Evolutionary conservation across 139 green algal genomes (phyloP).

Genomic region (Coelastrella sp.): DNA sequence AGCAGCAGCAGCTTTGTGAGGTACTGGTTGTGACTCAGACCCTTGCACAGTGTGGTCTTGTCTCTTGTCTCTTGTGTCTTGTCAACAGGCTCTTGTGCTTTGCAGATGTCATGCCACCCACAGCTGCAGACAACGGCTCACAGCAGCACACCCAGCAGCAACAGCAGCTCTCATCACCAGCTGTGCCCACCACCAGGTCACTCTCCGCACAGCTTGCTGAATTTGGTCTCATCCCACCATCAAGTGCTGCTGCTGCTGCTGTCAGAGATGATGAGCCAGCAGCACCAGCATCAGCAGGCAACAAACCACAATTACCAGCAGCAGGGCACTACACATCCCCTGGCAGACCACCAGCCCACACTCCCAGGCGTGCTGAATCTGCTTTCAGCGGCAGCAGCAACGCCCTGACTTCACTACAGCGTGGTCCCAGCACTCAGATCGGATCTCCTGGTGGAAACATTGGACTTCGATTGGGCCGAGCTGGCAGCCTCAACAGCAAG

Average conservation of each 20-base stretch:
- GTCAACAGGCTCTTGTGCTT: background rate
- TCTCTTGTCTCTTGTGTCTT: no score
- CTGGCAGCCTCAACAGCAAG: conserved; percentile 68
- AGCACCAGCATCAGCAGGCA: background rate
- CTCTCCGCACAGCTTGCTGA: conserved; percentile 22
- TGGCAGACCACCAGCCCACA: background rate
- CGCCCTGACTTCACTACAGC: background rate
- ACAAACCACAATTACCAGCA: background rate
- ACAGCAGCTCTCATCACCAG: background rate
- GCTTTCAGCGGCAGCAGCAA: background rate
- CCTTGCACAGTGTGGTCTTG: background rate
- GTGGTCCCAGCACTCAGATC: background rate
- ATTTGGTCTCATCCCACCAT: background rate
- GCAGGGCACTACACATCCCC: background rate
- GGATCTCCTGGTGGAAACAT: background rate
- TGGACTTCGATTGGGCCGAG: conserved; percentile 55
- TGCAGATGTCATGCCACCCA: background rate
- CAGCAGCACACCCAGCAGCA: no score
- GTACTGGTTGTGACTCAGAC: background rate
- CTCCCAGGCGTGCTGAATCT: conserved; percentile 8
- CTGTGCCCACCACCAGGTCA: background rate
- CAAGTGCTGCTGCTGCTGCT: background rate
- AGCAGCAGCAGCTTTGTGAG: background rate
- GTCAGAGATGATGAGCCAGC: background rate
- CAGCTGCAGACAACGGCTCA: background rate